A percentile compares a stretch with the other conserved stretches of the same genome.
phyloP scores from a whole-genome alignment of 495 filamentous ascomycete genomes.

The Podospora pseudopauciseta region DNA sequence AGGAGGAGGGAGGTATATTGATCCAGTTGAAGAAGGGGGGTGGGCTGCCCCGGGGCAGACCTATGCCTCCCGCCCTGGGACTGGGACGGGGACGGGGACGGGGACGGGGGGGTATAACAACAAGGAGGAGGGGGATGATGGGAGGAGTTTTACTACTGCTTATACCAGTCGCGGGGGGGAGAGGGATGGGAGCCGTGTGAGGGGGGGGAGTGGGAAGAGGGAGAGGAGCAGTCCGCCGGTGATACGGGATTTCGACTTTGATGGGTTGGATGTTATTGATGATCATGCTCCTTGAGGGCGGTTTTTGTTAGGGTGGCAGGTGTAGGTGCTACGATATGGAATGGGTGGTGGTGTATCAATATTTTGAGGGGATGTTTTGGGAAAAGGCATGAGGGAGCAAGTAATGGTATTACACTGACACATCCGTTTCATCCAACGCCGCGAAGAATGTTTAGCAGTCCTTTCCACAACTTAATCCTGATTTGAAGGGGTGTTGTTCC shows the following conservation, averaged over 20 bases:
- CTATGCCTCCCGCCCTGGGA: constrained; percentile 7
- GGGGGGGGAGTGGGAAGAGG: constrained; percentile 15
- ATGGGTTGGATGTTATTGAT: constrained; percentile 39
- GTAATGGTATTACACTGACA: background rate
- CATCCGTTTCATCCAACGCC: background rate
- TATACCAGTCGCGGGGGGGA: constrained; percentile 19
- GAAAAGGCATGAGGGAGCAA: background rate
- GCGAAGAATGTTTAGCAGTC: too few relatives aligned
- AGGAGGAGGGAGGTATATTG: background rate
- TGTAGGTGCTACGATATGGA: background rate
- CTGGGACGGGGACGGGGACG: too few relatives aligned
- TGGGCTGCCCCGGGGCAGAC: constrained; percentile 26
- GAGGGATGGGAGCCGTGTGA: constrained; percentile 10
- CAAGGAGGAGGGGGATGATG: constrained; percentile 25
- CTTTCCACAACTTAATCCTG: background rate
- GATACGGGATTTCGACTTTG: constrained; percentile 47
- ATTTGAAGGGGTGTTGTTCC: too few relatives aligned
- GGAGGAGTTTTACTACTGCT: constrained; percentile 28
- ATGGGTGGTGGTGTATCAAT: background rate
- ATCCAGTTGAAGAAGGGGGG: constrained; percentile 29
- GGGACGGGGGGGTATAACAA: constrained; percentile 21
- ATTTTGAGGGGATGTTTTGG: background rate
- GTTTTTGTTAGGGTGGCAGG: background rate
- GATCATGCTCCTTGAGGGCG: constrained; percentile 3
- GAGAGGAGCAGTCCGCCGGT: constrained; percentile 35